Evolutionary conservation across 2,329 filamentous ascomycete genomes (phyloP), one percentile per base, ranked within the genome.

Genomic region (Gaeumannomyces sp.): DNA sequence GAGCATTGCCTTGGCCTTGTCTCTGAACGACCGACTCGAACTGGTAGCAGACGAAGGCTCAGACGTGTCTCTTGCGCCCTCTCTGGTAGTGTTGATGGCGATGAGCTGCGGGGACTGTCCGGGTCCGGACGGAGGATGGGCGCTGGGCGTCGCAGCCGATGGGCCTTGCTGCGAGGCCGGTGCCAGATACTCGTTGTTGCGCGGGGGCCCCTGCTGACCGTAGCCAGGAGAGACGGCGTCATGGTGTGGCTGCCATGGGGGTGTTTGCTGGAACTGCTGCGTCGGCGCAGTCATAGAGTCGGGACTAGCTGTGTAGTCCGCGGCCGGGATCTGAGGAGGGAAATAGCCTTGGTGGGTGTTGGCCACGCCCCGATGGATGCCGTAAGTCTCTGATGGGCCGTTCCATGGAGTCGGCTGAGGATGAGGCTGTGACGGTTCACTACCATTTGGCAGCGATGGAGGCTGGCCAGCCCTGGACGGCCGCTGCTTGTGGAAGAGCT

Each of bases 1-100:
- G 29, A 68, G 66, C 50, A 65, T 66, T 45, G 67, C 62, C 64
- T 65, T 68, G n/a, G 67, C 63, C 22, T 67, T 63, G 22, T 69
- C 67, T 59, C 45, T 69, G 35, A 69, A 63, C 25, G 61, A 57
- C 11, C 29, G 50, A 3, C 27, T 50, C 29, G 61, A 35, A 8
- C 50, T 29, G 61, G 28, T 25, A 14, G 53, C 19, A 25, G 61
- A 29, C 7, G 53, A 25, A 6, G 61, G 56, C 19, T 57, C 29
- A 10, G 61, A 63, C 22, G 28, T n/a, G 10, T 31, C 61, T 28
- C 28, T 29, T 11, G 53, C 7, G 50, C 22, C 56, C 1, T 57
- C 8, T 56, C 33, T 35, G 3, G 53, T 53, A 16, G 38, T 29
- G 10, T 53, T 25, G 27, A n/a, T 22, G 10, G 38, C 31, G 27